Evolutionary conservation across 257 asterid genomes (phyloP).

Genomic region (Lycium barbarum): DNA sequence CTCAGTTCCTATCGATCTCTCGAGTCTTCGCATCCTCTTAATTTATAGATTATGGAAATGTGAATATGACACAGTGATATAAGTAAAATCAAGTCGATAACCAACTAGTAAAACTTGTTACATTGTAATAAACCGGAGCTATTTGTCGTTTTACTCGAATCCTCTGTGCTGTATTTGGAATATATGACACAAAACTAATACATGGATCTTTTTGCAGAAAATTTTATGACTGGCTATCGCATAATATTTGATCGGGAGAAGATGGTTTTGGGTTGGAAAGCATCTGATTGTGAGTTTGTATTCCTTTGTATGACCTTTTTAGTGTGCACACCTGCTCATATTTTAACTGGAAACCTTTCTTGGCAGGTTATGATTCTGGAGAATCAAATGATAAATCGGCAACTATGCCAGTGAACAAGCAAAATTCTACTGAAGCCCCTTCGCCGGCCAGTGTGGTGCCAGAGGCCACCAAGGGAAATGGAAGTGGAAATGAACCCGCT

Average conservation of each 20-base stretch:
- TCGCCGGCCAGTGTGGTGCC: constrained; percentile 68
- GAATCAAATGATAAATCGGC: constrained; percentile 45
- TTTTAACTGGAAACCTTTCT: neutral
- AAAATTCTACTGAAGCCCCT: constrained; percentile 59
- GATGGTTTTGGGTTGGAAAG: constrained; percentile 89
- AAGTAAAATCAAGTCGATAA: neutral
- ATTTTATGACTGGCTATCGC: constrained; percentile 90
- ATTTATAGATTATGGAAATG: neutral
- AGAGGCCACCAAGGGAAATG: constrained; percentile 60
- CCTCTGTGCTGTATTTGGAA: neutral
- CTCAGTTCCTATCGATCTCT: neutral
- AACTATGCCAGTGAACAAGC: constrained; percentile 60
- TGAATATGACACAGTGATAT: neutral
- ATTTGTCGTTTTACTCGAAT: neutral
- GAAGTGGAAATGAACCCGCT: constrained; percentile 43
- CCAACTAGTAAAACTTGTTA: neutral
- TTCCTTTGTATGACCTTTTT: neutral
- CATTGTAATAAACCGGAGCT: neutral
- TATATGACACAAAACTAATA: neutral
- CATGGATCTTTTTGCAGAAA: constrained; percentile 58
- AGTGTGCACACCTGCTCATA: neutral
- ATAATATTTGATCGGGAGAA: constrained; percentile 86
- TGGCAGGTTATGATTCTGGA: constrained; percentile 45
- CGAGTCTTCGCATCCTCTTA: neutral
- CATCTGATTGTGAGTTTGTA: constrained; percentile 69